A percentile compares a stretch with the other conserved stretches of the same genome.
Conservation (phyloP, 257 asterid genomes). For the Primulina tabacum region DNA sequence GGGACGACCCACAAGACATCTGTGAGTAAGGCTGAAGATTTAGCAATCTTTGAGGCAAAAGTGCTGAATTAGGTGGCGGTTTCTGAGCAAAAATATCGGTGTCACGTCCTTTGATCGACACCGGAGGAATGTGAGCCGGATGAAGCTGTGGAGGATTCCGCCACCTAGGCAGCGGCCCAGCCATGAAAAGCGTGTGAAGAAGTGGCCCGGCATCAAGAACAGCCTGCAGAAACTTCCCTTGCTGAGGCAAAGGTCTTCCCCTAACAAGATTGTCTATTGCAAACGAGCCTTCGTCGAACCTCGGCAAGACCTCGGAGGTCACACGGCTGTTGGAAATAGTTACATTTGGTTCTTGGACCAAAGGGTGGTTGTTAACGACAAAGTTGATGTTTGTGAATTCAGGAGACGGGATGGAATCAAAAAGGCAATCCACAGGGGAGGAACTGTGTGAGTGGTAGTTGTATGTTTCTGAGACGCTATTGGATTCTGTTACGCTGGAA, state of each 20-base stretch:
- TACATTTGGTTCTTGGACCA: constrained; percentile 8
- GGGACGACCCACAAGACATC: constrained; percentile 49
- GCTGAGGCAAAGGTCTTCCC: constrained; percentile 52
- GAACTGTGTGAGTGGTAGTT: constrained; percentile 46
- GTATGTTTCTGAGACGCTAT: constrained; percentile 52
- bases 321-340: constrained; percentile 1
- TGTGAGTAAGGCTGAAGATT: constrained; percentile 31
- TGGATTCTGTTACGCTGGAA: constrained; percentile 63
- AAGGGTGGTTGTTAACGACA: constrained; percentile 18
- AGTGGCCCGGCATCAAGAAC: constrained; percentile 67
- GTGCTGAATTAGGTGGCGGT: constrained; percentile 26
- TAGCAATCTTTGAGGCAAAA: constrained; percentile 21
- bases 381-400: constrained; percentile 44
- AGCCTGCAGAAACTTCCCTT: constrained; percentile 57
- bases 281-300: constrained; percentile 38
- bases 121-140: constrained; percentile 51
- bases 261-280: constrained; percentile 48
- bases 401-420: constrained; percentile 49
- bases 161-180: constrained; percentile 90
- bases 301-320: constrained; percentile 7
- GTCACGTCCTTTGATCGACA: constrained; percentile 38
- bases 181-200: constrained; percentile 59
- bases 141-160: constrained; percentile 75
- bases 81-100: constrained; percentile 28
- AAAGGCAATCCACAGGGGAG: constrained; percentile 45